Conservation (phyloP, 768 basidiomycete genomes). For the Boletus vinaceobasis region DNA sequence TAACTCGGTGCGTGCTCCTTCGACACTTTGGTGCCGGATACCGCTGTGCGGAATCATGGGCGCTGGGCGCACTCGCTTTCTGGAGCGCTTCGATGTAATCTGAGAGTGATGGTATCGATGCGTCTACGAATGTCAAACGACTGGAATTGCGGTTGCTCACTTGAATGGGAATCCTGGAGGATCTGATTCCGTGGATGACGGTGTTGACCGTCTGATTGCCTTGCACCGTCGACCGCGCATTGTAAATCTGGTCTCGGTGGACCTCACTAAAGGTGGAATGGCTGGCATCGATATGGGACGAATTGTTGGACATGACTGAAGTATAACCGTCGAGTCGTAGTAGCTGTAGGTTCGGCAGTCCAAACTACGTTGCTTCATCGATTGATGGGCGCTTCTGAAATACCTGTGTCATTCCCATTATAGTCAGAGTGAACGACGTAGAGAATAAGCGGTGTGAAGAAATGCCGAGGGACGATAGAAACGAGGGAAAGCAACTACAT, state of each 20-base stretch:
- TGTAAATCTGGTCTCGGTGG: constrained; percentile 6
- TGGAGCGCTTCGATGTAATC: constrained; percentile 13
- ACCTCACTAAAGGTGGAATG: constrained; percentile 19
- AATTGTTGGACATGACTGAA: background rate
- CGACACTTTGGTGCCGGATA: constrained; percentile 21
- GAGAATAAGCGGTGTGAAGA: too few species aligned
- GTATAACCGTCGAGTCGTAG: too few species aligned
- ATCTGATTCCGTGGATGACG: constrained; percentile 17
- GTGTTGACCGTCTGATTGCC: constrained; percentile 15
- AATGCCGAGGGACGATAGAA: too few species aligned
- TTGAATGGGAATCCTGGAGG: constrained; percentile 7
- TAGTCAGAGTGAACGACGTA: too few species aligned
- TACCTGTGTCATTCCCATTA: too few species aligned
- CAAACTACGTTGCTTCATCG: too few species aligned
- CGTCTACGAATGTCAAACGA: too few species aligned
- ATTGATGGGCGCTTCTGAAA: too few species aligned
- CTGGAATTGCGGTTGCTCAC: too few species aligned
- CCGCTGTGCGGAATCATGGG: constrained; percentile 19
- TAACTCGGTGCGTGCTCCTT: constrained; percentile 21
- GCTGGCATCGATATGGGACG: background rate
- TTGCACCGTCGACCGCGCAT: background rate
- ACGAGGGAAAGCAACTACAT: background rate
- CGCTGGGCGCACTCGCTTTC: constrained; percentile 17
- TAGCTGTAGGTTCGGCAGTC: too few species aligned
- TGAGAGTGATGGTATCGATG: background rate